These are phyloP conservation scores for Usnea hakonensis DNA, from an alignment of 495 filamentous ascomycete species.

Conservation along the genomic window DNA sequence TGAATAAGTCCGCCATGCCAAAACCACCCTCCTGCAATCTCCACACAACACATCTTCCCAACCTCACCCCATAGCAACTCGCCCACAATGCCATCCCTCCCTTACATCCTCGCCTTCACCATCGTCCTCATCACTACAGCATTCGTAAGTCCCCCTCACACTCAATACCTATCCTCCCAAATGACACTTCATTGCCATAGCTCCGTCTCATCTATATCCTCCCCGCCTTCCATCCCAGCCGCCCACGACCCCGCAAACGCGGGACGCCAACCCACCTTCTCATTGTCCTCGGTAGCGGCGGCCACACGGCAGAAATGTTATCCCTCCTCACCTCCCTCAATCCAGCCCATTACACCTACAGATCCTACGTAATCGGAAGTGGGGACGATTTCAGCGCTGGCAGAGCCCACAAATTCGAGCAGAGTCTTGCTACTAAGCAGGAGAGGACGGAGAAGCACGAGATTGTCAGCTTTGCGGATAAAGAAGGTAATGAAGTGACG, in stretches of 20 bases:
- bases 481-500: constrained; percentile 13
- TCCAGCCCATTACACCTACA: constrained; percentile 48
- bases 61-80: background rate
- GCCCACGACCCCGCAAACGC: constrained; percentile 22
- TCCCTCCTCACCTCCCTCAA: constrained; percentile 56
- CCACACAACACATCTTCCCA: background rate
- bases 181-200: constrained; percentile 23
- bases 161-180: background rate
- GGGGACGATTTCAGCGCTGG: constrained; percentile 67
- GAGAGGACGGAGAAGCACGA: constrained; percentile 1
- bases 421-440: constrained; percentile 14
- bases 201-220: constrained; percentile 47
- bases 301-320: constrained; percentile 92
- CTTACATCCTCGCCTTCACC: constrained; percentile 7
- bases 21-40: background rate
- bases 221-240: constrained; percentile 28
- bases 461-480: background rate
- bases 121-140: constrained; percentile 5
- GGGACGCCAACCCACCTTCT: constrained; percentile 55
- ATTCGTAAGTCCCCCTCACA: constrained; percentile 6
- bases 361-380: constrained; percentile 72
- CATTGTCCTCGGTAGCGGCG: constrained; percentile 82
- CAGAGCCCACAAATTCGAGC: constrained; percentile 62
- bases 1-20: background rate
- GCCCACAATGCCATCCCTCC: constrained; percentile 1